Evolutionary conservation across 2,329 filamentous ascomycete species (phyloP).

Genomic region (Teratosphaeria viscida): DNA sequence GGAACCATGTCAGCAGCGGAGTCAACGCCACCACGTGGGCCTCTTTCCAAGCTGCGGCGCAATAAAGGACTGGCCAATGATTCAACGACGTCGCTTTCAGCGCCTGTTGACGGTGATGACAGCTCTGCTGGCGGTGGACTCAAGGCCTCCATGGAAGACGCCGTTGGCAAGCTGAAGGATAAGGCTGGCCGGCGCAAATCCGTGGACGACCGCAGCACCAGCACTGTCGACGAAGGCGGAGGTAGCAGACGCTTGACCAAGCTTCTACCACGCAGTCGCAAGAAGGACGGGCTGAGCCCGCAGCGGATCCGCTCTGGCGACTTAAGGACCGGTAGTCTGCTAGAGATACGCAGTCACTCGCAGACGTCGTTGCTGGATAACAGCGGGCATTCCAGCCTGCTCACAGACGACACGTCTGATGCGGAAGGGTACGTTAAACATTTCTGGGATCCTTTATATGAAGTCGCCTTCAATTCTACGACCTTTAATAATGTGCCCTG

Average conservation of each 20-base stretch:
- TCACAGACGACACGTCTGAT: constrained; percentile 44
- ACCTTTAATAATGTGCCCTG: background rate
- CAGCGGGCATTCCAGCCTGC: constrained; percentile 38
- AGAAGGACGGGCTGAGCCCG: constrained; percentile 8
- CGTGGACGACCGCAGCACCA: constrained; percentile 28
- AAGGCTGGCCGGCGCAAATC: constrained; percentile 25
- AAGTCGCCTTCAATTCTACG: background rate
- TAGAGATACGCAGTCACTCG: constrained; percentile 12
- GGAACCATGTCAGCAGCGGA: background rate
- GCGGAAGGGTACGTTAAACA: constrained; percentile 22
- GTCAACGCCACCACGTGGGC: constrained; percentile 11
- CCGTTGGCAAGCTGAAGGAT: constrained; percentile 29
- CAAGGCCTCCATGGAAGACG: constrained; percentile 28
- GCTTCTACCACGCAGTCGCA: constrained; percentile 19
- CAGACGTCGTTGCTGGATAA: constrained; percentile 29
- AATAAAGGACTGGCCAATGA: constrained; percentile 17
- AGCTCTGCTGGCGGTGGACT: constrained; percentile 13
- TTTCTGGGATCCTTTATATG: background rate
- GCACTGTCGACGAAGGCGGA: constrained; percentile 28
- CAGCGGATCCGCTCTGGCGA: constrained; percentile 21
- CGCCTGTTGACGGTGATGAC: constrained; percentile 17
- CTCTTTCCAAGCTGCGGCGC: constrained; percentile 20
- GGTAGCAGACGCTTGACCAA: constrained; percentile 43
- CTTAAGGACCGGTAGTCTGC: constrained; percentile 21
- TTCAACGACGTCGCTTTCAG: constrained; percentile 21